Evolutionary conservation across 2,329 filamentous ascomycete species (phyloP).

Genomic region (Fusarium tricinctum): DNA sequence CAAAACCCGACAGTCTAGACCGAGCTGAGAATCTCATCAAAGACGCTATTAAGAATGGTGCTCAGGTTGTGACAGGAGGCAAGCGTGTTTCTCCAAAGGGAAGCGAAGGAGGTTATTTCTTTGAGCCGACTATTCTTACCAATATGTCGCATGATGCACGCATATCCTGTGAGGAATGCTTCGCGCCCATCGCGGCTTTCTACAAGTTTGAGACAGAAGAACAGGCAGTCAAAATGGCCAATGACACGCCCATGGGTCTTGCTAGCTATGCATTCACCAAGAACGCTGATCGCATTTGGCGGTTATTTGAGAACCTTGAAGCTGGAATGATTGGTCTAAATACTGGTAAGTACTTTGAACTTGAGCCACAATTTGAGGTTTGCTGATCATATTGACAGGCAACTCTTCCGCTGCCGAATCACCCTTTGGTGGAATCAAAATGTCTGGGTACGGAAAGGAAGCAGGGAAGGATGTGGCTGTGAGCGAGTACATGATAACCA

Average conservation of each 20-base stretch:
- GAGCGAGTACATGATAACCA: constrained; percentile 59
- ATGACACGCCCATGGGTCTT: constrained; percentile 35
- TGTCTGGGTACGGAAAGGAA: constrained; percentile 41
- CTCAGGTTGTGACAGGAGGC: constrained; percentile 14
- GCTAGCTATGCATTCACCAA: constrained; percentile 37
- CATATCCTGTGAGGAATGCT: constrained; percentile 32
- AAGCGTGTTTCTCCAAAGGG: constrained; percentile 7
- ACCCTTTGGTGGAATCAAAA: constrained; percentile 50
- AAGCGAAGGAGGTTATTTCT: constrained; percentile 25
- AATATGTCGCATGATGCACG: constrained; percentile 16
- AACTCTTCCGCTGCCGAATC: constrained; percentile 55
- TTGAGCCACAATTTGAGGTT: not conserved
- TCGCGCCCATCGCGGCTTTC: constrained; percentile 30
- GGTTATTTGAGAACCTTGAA: constrained; percentile 36
- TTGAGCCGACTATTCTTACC: constrained; percentile 36
- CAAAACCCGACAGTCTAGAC: constrained; percentile 25
- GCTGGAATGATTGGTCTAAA: constrained; percentile 42
- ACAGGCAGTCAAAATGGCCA: constrained; percentile 30
- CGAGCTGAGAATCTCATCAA: constrained; percentile 23
- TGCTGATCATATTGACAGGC: not conserved
- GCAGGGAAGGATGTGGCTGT: constrained; percentile 60
- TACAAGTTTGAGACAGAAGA: constrained; percentile 39
- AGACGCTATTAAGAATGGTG: constrained; percentile 29
- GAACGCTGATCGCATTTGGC: constrained; percentile 23
- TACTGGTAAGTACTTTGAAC: not conserved